These are phyloP conservation scores for Fusarium secorum DNA, from an alignment of 2,329 filamentous ascomycete species.

Conservation along the genomic window DNA sequence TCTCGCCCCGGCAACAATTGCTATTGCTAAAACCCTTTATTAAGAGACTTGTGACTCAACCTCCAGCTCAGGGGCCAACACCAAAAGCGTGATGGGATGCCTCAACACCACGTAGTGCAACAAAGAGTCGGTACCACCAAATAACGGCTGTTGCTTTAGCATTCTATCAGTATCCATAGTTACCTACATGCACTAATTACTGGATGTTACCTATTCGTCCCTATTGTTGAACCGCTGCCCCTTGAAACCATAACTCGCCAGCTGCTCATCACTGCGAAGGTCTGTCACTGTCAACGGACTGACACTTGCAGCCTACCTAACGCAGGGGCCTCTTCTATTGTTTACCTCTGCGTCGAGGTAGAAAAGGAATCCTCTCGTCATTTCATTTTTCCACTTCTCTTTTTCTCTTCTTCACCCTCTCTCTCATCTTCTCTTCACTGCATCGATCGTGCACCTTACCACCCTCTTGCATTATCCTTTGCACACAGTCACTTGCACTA, in stretches of 20 bases:
- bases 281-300: neutral
- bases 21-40: neutral
- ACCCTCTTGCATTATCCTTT: conserved; percentile 14
- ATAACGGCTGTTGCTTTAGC: conserved; percentile 18
- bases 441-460: conserved; percentile 15
- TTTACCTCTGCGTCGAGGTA: conserved; percentile 17
- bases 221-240: conserved; percentile 25
- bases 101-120: conserved; percentile 30
- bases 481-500: neutral
- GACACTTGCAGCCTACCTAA: neutral
- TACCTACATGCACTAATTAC: neutral
- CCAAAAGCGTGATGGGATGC: conserved; percentile 13
- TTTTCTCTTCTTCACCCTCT: conserved; percentile 7
- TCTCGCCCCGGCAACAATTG: neutral
- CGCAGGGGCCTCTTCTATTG: conserved; percentile 7
- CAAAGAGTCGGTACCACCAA: conserved; percentile 22
- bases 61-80: conserved; percentile 23
- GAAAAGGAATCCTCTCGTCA: conserved; percentile 17
- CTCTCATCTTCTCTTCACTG: neutral
- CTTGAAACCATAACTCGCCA: conserved; percentile 19
- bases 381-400: conserved; percentile 1
- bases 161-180: neutral
- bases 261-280: conserved; percentile 19
- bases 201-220: conserved; percentile 1
- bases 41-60: neutral